Evolutionary conservation across 192 early-diverging fungal species (phyloP), one percentile per base, ranked within the genome.

Genomic region (Geosiphon pyriformis): DNA sequence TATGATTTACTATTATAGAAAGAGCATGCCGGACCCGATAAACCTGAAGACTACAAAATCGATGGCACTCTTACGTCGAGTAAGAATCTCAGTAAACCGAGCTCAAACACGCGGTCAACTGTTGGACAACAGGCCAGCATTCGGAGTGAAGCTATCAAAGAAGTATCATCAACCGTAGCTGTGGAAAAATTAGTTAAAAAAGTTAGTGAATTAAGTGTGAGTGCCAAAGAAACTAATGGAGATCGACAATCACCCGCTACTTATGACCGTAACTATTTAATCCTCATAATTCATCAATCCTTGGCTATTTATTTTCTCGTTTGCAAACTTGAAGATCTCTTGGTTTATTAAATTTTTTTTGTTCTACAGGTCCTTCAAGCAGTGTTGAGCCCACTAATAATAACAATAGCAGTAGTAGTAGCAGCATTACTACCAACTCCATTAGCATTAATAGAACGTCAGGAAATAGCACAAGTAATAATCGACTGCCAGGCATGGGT

Each of bases 121-220:
- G 18, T 35, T n/a, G 30, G 8, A 12, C 42, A 42, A 7, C 37
- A 65, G 10, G 67, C 63, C 31, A 74, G 66, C 47, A 70, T 70
- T 17, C 70, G 70, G 23, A 72, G 64, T 32, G 74, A 80, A 10
- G 71, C 63, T 25, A 70, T 75, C 20, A 72, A 73, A 12, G 76
- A 77, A 32, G 70, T 70, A 37, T 71, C 76, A 4, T 72, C 76
- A 69, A 68, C 70, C 26, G 74, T 74, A 59, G 78, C 79, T 4
- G 81, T 82, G 8, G 81, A 85, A 46, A 71, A 80, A 20, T 69
- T 82, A 46, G 80, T 79, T 59, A 85, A 81, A 62, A 76, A 79
- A 61, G 79, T 82, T 37, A 82, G 81, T 52, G 81, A 82, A 58
- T 65, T 82, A 3, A 76, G 71, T 26, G 68, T 80, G n/a, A 67